phyloP scores from a whole-genome alignment of 129 eudicot genomes.

The Artemisia tridentata region DNA sequence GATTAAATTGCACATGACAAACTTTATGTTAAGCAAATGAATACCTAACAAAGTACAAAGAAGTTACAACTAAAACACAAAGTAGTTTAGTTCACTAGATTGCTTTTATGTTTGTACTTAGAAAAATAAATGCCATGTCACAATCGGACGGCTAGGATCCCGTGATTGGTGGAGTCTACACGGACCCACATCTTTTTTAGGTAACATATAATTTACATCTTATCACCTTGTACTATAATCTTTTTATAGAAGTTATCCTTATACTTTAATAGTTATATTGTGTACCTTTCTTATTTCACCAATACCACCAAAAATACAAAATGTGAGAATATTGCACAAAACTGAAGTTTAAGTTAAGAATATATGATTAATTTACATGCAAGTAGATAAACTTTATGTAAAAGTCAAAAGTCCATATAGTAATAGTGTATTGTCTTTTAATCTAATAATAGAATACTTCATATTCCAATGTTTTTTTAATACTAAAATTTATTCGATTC shows the following conservation, averaged over 20 bases:
- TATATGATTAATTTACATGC: background rate
- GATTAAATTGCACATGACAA: too few species aligned
- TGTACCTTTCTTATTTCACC: conserved; percentile 16
- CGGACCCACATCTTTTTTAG: background rate
- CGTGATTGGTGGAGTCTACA: conserved; percentile 32
- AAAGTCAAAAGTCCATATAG: background rate
- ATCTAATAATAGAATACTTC: background rate
- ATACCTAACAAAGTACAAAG: too few species aligned
- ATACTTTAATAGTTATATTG: conserved; percentile 17
- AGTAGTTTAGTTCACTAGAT: too few species aligned
- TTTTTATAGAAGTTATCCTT: conserved; percentile 22
- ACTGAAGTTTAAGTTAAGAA: background rate
- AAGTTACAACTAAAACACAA: too few species aligned
- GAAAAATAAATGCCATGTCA: conserved; percentile 12
- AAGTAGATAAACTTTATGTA: background rate
- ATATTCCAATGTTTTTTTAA: background rate
- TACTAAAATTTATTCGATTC: background rate
- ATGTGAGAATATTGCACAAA: conserved; percentile 7
- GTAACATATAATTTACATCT: conserved; percentile 25
- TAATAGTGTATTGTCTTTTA: background rate
- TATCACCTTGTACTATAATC: conserved; percentile 30
- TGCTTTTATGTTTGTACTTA: background rate
- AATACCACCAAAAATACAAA: conserved; percentile 10
- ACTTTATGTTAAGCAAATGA: too few species aligned
- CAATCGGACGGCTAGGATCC: conserved; percentile 34